Percentiles rank a stretch among this genome's conserved stretches.
Conservation (phyloP, 2,329 filamentous ascomycete genomes). For the Penicillium sp. region DNA sequence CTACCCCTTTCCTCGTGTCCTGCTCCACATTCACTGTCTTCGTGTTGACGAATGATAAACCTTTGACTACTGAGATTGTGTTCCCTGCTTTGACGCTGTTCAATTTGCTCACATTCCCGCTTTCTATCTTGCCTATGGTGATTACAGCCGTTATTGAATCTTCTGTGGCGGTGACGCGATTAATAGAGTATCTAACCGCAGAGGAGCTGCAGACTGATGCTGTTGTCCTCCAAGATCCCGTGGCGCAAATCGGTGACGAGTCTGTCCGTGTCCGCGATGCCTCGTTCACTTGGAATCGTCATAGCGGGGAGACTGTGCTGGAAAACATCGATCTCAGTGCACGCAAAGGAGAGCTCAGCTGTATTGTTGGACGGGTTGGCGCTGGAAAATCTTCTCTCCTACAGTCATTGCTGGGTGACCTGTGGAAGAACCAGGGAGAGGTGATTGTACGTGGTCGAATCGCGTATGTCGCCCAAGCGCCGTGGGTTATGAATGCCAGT, state of each 20-base stretch:
- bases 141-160: slow-evolving; percentile 95
- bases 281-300: slow-evolving; percentile 88
- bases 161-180: slow-evolving; percentile 76
- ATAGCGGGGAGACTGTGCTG: slow-evolving; percentile 59
- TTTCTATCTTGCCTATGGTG: slow-evolving; percentile 92
- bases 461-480: slow-evolving; percentile 84
- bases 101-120: slow-evolving; percentile 89
- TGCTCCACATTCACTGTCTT: slow-evolving; percentile 94
- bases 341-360: slow-evolving; percentile 85
- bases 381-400: slow-evolving; percentile 89
- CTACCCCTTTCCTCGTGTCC: slow-evolving; percentile 92
- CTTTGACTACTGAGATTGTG: slow-evolving; percentile 86
- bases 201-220: slow-evolving; percentile 87
- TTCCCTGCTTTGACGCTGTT: slow-evolving; percentile 90
- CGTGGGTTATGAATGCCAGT: slow-evolving; percentile 97
- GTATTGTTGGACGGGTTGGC: slow-evolving; percentile 88
- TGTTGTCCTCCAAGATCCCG: slow-evolving; percentile 59
- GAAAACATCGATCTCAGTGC: slow-evolving; percentile 80
- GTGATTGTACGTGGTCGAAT: slow-evolving; percentile 73
- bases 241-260: slow-evolving; percentile 72
- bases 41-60: slow-evolving; percentile 69
- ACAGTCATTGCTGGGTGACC: slow-evolving; percentile 76
- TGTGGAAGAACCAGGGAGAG: slow-evolving; percentile 79
- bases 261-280: slow-evolving; percentile 73
- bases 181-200: slow-evolving; percentile 74